A percentile compares a stretch with the other conserved stretches of the same genome.
phyloP scores from a whole-genome alignment of 805 yeast genomes.

The Sugiyamaella americana region DNA sequence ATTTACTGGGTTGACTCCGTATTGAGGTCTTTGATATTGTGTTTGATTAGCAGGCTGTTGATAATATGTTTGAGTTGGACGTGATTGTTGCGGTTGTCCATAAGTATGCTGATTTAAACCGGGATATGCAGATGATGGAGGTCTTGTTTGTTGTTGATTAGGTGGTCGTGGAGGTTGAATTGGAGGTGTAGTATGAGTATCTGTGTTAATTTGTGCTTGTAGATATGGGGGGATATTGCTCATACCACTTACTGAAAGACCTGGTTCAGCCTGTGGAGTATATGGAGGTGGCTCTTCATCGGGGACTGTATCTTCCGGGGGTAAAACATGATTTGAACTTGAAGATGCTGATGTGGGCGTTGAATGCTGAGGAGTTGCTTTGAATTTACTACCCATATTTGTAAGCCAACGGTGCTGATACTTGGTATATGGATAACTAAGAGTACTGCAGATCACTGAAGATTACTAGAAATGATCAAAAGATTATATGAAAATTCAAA shows the following conservation, averaged over 20 bases:
- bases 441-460: too few species aligned
- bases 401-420: too few species aligned
- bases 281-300: constrained; percentile 23
- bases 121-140: constrained; percentile 5
- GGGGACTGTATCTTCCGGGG: constrained; percentile 20
- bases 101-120: constrained; percentile 1
- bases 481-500: too few species aligned
- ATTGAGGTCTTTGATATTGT: background rate
- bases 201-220: constrained; percentile 2
- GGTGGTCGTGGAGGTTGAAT: constrained; percentile 13
- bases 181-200: constrained; percentile 10
- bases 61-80: background rate
- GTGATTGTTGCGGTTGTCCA: background rate
- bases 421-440: too few species aligned
- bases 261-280: constrained; percentile 16
- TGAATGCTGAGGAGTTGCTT: too few species aligned
- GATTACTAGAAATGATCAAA: too few species aligned
- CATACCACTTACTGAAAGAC: constrained; percentile 9
- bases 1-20: constrained; percentile 4
- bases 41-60: background rate
- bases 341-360: too few species aligned
- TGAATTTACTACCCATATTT: too few species aligned
- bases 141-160: constrained; percentile 7
- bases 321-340: constrained; percentile 7
- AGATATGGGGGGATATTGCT: constrained; percentile 8